phyloP scores from a whole-genome alignment of 257 asterid genomes.

The Plantago elongata region DNA sequence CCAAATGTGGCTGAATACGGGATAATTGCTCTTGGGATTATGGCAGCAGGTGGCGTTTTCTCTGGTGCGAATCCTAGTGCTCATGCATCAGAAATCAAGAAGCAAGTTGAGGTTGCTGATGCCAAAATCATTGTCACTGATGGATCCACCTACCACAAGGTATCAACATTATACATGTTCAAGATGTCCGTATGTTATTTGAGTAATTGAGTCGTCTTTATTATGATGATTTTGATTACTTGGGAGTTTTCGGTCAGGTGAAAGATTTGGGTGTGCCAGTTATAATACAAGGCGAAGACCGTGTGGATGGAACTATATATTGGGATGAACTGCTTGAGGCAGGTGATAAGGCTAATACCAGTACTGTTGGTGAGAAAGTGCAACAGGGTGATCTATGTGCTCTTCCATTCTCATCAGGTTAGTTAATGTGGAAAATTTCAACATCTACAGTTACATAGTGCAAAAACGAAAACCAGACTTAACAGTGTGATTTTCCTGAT shows the following conservation, averaged over 20 bases:
- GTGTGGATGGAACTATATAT: constrained; percentile 61
- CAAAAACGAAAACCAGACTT: not conserved
- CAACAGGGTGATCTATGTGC: constrained; percentile 79
- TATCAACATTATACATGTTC: constrained; percentile 9
- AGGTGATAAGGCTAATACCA: constrained; percentile 62
- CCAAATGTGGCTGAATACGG: constrained; percentile 80
- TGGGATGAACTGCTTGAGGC: constrained; percentile 79
- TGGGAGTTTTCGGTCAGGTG: constrained; percentile 37
- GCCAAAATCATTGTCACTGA: constrained; percentile 77
- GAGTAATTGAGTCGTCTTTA: not conserved
- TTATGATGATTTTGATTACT: not conserved
- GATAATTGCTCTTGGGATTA: constrained; percentile 77
- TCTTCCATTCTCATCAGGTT: constrained; percentile 90
- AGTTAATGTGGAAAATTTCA: not conserved
- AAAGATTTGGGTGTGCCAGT: constrained; percentile 76
- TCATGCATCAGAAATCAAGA: constrained; percentile 70
- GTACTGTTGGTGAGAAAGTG: constrained; percentile 39
- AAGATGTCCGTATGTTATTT: not conserved
- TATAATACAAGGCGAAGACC: constrained; percentile 64
- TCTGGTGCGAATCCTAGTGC: constrained; percentile 86
- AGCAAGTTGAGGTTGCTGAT: constrained; percentile 84
- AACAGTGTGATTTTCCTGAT: not conserved
- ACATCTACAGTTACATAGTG: not conserved
- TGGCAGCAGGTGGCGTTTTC: constrained; percentile 88
- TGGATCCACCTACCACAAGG: constrained; percentile 76